Base-by-base conservation (phyloP, 176 grass and related monocot genomes). In the Aechmea fasciata region DNA sequence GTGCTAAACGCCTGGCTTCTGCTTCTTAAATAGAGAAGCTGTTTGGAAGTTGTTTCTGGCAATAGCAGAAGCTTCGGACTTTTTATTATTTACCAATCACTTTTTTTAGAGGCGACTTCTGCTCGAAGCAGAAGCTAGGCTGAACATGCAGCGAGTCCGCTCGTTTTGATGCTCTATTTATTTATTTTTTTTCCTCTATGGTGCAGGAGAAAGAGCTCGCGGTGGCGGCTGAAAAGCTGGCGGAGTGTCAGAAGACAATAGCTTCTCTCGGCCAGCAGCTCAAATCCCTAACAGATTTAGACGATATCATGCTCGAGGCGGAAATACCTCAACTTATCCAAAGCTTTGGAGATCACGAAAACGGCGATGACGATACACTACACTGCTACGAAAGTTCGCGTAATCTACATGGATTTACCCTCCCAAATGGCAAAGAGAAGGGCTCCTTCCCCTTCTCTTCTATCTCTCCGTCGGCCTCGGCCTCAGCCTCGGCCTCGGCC, bases 181-280 rank as follows among this genome's bases (percentile, higher is more conserved):
- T 23, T 23, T 23, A 0, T 61, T 9, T 49, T 63, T 9, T 64
- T 14, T 9, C n/a, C 48, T 78, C 14, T 71, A 20, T 66, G 4
- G 80, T 11, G 41, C 84, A 99, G 95, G 95, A 90, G 70, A 88
- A 86, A 63, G 90, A 94, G 25, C 22, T 82, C 50, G 63, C 77
- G 3, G 66, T 80, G 68, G 94, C 94, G 72, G 90, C 95, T 18
- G 95, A 87, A 52, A 99, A 90, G 77, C 83, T 99, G 6, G 80
- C 75, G 0, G 95, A 99, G 78, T 99, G 95, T 76, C 95, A 99
- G 70, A 99, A 88, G 81, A 99, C 95, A 11, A 99, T 99, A 0
- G 90, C 95, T 3, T 94, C 91, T 69, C 89, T 99, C 0, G 87
- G 87, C 23, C 87, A 71, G 13, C 95, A 99, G 66, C 80, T 99